Percentiles rank a stretch among this genome's conserved stretches.
These are phyloP conservation scores for Boletus fagicola DNA, from an alignment of 768 basidiomycete species.

Conservation along the genomic window DNA sequence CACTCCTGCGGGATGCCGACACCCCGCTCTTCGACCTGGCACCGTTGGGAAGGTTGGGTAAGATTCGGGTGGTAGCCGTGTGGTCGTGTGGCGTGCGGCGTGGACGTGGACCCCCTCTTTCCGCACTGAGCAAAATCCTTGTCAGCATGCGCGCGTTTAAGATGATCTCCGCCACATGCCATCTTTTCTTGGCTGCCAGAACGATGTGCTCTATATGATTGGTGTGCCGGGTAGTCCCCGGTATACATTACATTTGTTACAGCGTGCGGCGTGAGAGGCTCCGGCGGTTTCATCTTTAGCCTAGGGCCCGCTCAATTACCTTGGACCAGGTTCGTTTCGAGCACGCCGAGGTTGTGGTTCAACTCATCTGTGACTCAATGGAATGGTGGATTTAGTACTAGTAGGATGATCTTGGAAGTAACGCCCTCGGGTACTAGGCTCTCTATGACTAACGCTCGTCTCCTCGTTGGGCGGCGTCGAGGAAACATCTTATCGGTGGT, in stretches of 20 bases:
- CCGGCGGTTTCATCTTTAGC: neutral
- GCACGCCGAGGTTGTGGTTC: neutral
- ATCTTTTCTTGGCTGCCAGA: neutral
- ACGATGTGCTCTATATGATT: conserved; percentile 1
- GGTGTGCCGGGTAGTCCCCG: neutral
- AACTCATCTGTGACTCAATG: neutral
- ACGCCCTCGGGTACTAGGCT: neutral
- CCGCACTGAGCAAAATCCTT: neutral
- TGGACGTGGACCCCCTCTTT: conserved; percentile 1
- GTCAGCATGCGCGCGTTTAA: conserved; percentile 3
- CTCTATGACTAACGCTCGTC: neutral
- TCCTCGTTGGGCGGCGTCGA: neutral
- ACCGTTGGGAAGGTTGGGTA: conserved; percentile 3
- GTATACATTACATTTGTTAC: neutral
- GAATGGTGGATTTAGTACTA: neutral
- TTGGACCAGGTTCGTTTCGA: neutral
- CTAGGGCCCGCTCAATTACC: neutral
- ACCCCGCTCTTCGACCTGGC: conserved; percentile 4
- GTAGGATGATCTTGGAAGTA: neutral
- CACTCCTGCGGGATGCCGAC: conserved; percentile 21
- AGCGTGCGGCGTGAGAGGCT: neutral
- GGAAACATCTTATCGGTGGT: neutral
- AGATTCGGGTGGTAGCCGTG: conserved; percentile 1
- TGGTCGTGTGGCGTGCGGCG: conserved; percentile 14
- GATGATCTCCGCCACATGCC: conserved; percentile 6